Evolutionary conservation across 2,329 filamentous ascomycete genomes (phyloP).

Genomic region (Cryphonectria japonica): DNA sequence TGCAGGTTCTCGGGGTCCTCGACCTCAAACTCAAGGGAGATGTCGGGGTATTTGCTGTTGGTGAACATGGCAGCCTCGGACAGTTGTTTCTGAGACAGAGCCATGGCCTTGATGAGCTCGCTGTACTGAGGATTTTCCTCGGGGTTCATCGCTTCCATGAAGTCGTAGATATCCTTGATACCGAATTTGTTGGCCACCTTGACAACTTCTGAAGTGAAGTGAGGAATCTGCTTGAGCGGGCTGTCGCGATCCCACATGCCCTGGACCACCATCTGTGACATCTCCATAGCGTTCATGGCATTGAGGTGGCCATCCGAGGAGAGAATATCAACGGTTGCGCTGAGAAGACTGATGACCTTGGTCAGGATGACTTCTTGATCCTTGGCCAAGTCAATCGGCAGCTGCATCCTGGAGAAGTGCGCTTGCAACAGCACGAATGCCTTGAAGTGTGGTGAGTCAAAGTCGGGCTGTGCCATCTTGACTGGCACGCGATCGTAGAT

Average conservation of each 20-base stretch:
- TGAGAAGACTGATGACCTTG: conserved; percentile 85
- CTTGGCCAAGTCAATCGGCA: conserved; percentile 93
- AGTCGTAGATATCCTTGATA: conserved; percentile 95
- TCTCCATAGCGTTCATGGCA: conserved; percentile 98
- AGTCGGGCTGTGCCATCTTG: conserved; percentile 86
- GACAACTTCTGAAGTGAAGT: conserved; percentile 84
- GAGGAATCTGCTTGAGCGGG: conserved; percentile 95
- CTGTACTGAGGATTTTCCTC: conserved; percentile 85
- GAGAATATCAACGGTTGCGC: conserved; percentile 90
- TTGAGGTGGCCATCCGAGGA: conserved; percentile 96
- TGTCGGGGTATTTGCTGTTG: conserved; percentile 93
- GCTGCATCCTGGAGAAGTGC: conserved; percentile 95
- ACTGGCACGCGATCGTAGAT: conserved; percentile 95
- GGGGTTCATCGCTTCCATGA: conserved; percentile 98
- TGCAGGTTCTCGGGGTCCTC: conserved; percentile 79
- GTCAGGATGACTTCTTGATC: conserved; percentile 88
- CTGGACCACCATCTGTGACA: conserved; percentile 99
- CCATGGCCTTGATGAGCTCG: conserved; percentile 75
- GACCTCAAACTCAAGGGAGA: conserved; percentile 87
- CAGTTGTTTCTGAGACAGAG: conserved; percentile 79
- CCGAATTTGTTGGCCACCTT: conserved; percentile 79
- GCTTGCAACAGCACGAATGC: conserved; percentile 96
- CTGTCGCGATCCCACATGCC: conserved; percentile 99
- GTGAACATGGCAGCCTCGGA: conserved; percentile 92
- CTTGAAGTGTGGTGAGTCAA: conserved; percentile 97